Conservation (phyloP, 371 early-diverging fungal species). For the Circinella umbellata region DNA sequence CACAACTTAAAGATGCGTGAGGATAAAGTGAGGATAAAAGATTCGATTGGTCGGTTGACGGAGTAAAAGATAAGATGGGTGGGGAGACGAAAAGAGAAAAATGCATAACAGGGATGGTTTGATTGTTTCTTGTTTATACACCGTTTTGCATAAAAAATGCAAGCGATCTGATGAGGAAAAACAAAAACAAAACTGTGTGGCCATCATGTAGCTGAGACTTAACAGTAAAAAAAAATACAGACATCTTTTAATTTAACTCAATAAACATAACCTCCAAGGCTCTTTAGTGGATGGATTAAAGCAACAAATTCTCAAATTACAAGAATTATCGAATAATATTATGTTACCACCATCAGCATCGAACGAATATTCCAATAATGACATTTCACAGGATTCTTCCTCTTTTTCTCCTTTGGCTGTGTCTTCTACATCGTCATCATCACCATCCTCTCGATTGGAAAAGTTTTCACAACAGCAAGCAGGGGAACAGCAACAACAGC, state of each 20-base stretch:
- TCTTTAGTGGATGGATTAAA: constrained; percentile 1
- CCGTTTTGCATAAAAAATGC: not conserved
- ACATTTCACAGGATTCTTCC: not conserved
- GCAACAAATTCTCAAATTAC: not conserved
- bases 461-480: not conserved
- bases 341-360: not conserved
- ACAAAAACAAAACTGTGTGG: not conserved
- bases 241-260: not conserved
- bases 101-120: too few species aligned
- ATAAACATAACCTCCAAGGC: not conserved
- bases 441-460: not conserved
- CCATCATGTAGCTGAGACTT: not conserved
- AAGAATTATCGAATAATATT: not conserved
- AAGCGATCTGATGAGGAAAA: not conserved
- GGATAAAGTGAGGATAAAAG: too few species aligned
- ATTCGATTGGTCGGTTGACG: too few species aligned
- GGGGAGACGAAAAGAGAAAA: too few species aligned
- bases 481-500: constrained; percentile 1
- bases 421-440: not conserved
- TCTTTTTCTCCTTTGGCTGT: not conserved
- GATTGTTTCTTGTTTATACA: not conserved
- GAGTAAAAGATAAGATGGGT: too few species aligned
- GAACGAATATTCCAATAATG: constrained; percentile 4
- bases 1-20: too few species aligned
- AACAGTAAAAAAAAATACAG: not conserved